phyloP scores from a whole-genome alignment of 2,329 filamentous ascomycete species.

The Venturia aucupariae region DNA sequence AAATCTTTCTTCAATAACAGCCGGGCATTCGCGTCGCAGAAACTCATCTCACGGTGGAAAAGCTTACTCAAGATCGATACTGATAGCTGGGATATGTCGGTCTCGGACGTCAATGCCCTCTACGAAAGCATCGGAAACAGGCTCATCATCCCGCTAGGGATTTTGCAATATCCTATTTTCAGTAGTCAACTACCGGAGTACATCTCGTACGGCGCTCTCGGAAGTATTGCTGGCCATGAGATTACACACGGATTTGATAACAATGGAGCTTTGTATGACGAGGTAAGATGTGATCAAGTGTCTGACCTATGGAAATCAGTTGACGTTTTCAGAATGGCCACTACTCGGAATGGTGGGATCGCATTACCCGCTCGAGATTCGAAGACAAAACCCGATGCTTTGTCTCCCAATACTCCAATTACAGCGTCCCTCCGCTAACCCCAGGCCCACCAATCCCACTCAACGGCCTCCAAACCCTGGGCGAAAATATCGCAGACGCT shows the following conservation, averaged over 20 bases:
- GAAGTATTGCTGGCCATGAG: slow-evolving; percentile 58
- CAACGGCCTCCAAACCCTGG: slow-evolving; percentile 53
- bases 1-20: background rate
- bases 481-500: slow-evolving; percentile 64
- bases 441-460: slow-evolving; percentile 34
- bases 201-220: slow-evolving; percentile 60
- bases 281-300: slow-evolving; percentile 48
- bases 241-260: slow-evolving; percentile 62
- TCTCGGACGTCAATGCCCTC: slow-evolving; percentile 49
- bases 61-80: slow-evolving; percentile 49
- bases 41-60: slow-evolving; percentile 36
- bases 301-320: slow-evolving; percentile 23
- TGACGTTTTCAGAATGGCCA: slow-evolving; percentile 37
- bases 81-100: slow-evolving; percentile 48
- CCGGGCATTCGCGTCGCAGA: background rate
- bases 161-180: slow-evolving; percentile 61
- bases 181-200: slow-evolving; percentile 54
- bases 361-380: slow-evolving; percentile 50
- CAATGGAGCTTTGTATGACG: slow-evolving; percentile 54
- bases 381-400: slow-evolving; percentile 54
- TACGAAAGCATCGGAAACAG: slow-evolving; percentile 56
- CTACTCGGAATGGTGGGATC: slow-evolving; percentile 62
- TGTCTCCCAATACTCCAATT: slow-evolving; percentile 55
- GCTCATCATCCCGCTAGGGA: slow-evolving; percentile 59
- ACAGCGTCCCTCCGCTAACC: slow-evolving; percentile 46